These are phyloP conservation scores for Flammula alnicola DNA, from an alignment of 1,284 basidiomycete species.

Conservation along the genomic window DNA sequence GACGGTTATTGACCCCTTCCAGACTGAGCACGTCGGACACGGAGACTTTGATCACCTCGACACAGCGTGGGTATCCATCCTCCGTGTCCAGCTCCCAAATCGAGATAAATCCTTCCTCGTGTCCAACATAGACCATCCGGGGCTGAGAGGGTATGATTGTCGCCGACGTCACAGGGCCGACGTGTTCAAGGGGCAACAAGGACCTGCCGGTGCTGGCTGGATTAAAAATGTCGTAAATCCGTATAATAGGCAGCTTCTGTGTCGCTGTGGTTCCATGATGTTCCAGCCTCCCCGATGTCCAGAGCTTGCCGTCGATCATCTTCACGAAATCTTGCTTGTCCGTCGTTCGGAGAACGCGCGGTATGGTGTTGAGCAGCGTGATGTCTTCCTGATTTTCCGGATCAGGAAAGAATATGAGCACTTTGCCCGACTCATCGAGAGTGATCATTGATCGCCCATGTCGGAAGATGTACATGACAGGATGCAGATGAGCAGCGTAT, in stretches of 20 bases:
- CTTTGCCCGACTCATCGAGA: constrained; percentile 84
- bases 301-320: constrained; percentile 75
- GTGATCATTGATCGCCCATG: constrained; percentile 73
- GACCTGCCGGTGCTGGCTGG: constrained; percentile 52
- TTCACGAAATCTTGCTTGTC: constrained; percentile 84
- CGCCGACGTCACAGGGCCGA: constrained; percentile 84
- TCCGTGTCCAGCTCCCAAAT: constrained; percentile 69
- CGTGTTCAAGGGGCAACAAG: constrained; percentile 60
- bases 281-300: constrained; percentile 73
- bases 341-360: constrained; percentile 72
- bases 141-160: constrained; percentile 76
- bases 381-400: constrained; percentile 39
- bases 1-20: constrained; percentile 77
- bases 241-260: constrained; percentile 68
- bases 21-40: constrained; percentile 80
- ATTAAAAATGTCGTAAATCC: constrained; percentile 77
- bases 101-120: constrained; percentile 89
- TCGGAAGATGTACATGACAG: constrained; percentile 77
- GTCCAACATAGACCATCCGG: constrained; percentile 82
- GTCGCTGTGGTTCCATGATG: constrained; percentile 41
- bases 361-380: constrained; percentile 48
- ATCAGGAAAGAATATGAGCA: constrained; percentile 68
- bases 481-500: constrained; percentile 63
- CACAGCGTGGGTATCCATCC: constrained; percentile 60
- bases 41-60: constrained; percentile 77